A percentile compares a stretch with the other conserved stretches of the same genome.
phyloP scores from a whole-genome alignment of 2,329 filamentous ascomycete genomes.

The Fusarium fujikuroi region DNA sequence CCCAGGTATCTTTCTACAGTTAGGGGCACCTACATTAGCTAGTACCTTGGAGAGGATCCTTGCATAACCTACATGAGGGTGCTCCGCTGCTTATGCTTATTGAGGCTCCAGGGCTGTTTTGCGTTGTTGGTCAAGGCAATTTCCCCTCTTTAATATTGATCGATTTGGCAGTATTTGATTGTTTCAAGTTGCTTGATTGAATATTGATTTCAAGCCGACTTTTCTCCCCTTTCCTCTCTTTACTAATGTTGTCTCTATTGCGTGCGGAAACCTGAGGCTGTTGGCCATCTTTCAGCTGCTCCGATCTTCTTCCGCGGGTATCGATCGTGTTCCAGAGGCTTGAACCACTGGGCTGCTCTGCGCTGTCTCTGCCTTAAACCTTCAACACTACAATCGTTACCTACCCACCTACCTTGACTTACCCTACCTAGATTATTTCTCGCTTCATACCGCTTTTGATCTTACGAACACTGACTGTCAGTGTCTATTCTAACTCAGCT shows the following conservation, averaged over 20 bases:
- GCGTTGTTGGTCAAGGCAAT: constrained; percentile 2
- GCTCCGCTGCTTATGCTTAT: constrained; percentile 11
- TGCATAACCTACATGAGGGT: background rate
- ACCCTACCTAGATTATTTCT: background rate
- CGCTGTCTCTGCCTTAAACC: background rate
- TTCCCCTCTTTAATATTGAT: constrained; percentile 23
- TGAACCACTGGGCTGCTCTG: background rate
- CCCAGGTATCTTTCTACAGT: constrained; percentile 5
- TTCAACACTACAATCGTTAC: background rate
- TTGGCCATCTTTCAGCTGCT: constrained; percentile 16
- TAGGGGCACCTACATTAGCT: background rate
- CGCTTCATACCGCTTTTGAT: background rate
- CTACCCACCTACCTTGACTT: constrained; percentile 5
- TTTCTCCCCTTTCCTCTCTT: background rate
- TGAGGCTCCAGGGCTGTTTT: constrained; percentile 18
- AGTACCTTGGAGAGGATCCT: background rate
- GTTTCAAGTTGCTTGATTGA: background rate
- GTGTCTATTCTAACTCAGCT: background rate
- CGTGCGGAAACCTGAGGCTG: constrained; percentile 16
- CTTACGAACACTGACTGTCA: constrained; percentile 2
- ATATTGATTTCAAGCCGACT: background rate
- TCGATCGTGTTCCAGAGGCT: constrained; percentile 38
- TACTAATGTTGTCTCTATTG: background rate
- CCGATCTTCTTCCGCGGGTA: constrained; percentile 37
- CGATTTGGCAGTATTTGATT: background rate